Percentiles rank a stretch among this genome's conserved stretches.
phyloP scores from a whole-genome alignment of 1,139 yeast genomes.

The Kodamaea arcana region DNA sequence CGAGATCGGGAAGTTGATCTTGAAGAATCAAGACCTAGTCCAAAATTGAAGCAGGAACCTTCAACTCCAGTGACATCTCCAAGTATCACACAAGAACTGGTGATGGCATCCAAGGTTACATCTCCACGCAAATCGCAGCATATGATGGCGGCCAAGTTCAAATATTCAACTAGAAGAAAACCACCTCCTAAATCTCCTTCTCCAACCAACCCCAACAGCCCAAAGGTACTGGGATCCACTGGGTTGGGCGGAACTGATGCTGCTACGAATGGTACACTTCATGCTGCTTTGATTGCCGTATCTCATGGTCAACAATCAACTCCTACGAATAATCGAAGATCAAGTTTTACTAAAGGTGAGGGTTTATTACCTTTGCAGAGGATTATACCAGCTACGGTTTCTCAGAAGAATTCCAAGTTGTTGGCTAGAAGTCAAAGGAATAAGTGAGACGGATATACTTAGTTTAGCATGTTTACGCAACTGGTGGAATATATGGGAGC shows the following conservation, averaged over 20 bases:
- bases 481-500: too few relatives aligned
- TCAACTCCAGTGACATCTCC: slow-evolving; percentile 3
- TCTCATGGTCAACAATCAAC: slow-evolving; percentile 27
- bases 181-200: slow-evolving; percentile 27
- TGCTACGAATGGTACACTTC: slow-evolving; percentile 27
- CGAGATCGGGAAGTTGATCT: neutral
- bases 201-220: slow-evolving; percentile 8
- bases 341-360: slow-evolving; percentile 35
- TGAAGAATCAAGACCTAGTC: neutral
- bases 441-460: slow-evolving; percentile 16
- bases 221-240: slow-evolving; percentile 27
- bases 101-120: slow-evolving; percentile 1
- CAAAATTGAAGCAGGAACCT: neutral
- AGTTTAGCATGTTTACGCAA: neutral
- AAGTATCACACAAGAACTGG: neutral
- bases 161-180: slow-evolving; percentile 23
- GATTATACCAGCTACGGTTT: slow-evolving; percentile 15
- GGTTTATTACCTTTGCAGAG: neutral
- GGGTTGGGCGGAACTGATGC: slow-evolving; percentile 22
- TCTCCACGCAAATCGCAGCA: slow-evolving; percentile 5
- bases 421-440: slow-evolving; percentile 42
- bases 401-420: slow-evolving; percentile 41
- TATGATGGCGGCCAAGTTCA: slow-evolving; percentile 13
- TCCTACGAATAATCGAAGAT: slow-evolving; percentile 26
- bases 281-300: slow-evolving; percentile 47